These are phyloP conservation scores for Sugiyamaella valdiviana DNA, from an alignment of 805 yeast species.

Conservation along the genomic window DNA sequence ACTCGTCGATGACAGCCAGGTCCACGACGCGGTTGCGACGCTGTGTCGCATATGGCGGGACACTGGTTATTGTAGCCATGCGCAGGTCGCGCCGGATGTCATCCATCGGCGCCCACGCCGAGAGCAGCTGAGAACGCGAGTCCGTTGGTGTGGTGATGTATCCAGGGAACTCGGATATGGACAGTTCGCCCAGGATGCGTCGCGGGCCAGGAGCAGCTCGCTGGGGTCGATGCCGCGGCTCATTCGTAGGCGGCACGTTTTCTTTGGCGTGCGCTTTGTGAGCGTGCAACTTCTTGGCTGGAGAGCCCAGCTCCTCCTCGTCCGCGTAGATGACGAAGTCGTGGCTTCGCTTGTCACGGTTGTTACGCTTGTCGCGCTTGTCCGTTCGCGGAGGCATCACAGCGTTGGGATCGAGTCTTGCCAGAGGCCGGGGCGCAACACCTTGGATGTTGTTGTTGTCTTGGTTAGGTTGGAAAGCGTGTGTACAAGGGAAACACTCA, in stretches of 20 bases:
- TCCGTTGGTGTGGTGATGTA: not conserved
- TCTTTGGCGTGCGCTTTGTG: not conserved
- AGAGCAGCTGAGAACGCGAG: not conserved
- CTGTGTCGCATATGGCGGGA: not conserved
- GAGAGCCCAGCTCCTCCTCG: not conserved
- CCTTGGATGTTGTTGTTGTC: not conserved
- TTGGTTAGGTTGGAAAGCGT: too few relatives aligned
- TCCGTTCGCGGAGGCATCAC: not conserved
- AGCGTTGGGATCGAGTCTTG: not conserved
- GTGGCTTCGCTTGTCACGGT: not conserved
- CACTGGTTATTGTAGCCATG: not conserved
- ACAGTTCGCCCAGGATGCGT: not conserved
- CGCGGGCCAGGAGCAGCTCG: not conserved
- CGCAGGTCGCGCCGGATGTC: not conserved
- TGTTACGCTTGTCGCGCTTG: not conserved
- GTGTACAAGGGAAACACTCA: not conserved
- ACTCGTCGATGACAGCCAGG: not conserved
- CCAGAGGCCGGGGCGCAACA: not conserved
- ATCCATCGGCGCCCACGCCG: not conserved
- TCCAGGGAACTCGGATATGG: not conserved
- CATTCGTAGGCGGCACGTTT: not conserved
- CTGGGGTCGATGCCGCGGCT: too few relatives aligned
- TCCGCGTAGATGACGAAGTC: not conserved
- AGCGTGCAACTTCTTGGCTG: not conserved
- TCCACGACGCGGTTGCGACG: not conserved